Evolutionary conservation across 1,284 basidiomycete species (phyloP), one percentile per base, ranked within the genome.

Genomic region (Rhodotorula sp.): DNA sequence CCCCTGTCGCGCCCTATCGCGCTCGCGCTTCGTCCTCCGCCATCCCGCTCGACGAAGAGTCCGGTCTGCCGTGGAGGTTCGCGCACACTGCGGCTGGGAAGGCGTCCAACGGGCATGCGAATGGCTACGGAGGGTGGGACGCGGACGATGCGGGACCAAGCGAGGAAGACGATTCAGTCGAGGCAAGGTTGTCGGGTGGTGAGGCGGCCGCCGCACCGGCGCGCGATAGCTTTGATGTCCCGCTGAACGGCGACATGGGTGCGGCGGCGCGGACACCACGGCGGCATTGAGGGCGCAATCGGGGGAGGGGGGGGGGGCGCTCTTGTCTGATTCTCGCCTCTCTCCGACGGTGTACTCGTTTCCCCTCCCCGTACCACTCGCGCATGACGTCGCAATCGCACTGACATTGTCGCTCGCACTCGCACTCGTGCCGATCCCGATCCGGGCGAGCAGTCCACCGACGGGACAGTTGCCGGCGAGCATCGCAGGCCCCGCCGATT

Each of bases 121-220:
- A 71, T 47, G 68, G 67, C 53, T 72, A 74, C 46, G 72, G 70
- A 16, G 72, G 70, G 18, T 72, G 72, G 72, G 70, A 72, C n/a
- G 59, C 57, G 4, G 72, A 71, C 34, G 72, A 70, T 2, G 60
- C 60, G 2, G 63, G 68, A 0, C 58, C 48, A 1, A 59, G 44
- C 6, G 58, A 47, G 6, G 57, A 50, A 16, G 58, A 60, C 9
- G 64, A 53, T 30, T 44, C 48, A 8, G 24, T 13, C 28, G 64
- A 65, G 48, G 48, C 34, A 34, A 46, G 59, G 44, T 8, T 57
- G 48, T 60, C n/a, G 16, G 44, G 22, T 2, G 40, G 40, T 6
- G 40, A 44, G 10, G 40, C 40, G 40, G 40, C 7, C 40, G 40
- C 40, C 3, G 40, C 34, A 4, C 50, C 30, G 22, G 56, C 16